Percentiles rank a stretch among this genome's conserved stretches.
Evolutionary conservation across 164 flowering plant genomes (phyloP).

Genomic region (Stephania cephalantha): DNA sequence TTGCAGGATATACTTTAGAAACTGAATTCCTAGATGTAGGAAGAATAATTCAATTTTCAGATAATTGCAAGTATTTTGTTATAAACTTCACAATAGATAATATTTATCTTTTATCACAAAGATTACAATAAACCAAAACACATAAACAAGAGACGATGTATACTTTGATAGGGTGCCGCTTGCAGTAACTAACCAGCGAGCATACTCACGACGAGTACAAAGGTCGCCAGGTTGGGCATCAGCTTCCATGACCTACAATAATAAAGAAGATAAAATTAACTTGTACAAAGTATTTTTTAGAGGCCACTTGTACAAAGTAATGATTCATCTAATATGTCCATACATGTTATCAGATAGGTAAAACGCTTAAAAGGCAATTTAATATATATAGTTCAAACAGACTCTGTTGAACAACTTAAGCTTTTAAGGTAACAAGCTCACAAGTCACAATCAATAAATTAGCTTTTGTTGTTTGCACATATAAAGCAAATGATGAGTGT

Average conservation of each 20-base stretch:
- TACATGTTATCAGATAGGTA: not conserved
- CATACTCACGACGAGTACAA: constrained; percentile 96
- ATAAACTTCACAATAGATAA: not conserved
- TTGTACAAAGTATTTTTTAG: not conserved
- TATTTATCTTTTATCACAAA: not conserved
- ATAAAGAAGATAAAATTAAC: not conserved
- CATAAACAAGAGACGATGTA: constrained; percentile 10
- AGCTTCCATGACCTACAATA: constrained; percentile 73
- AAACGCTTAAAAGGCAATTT: not conserved
- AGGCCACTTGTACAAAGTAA: not conserved
- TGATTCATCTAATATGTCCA: not conserved
- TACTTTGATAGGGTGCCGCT: constrained; percentile 89
- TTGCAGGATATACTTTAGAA: constrained; percentile 97
- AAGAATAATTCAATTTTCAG: not conserved
- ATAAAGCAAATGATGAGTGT: not conserved
- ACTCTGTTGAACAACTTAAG: not conserved
- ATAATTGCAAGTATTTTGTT: not conserved
- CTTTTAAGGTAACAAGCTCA: not conserved
- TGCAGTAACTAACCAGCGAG: constrained; percentile 94
- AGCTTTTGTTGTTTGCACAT: not conserved
- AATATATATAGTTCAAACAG: not conserved
- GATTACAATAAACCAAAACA: not conserved
- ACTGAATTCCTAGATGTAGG: constrained; percentile 46
- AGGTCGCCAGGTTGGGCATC: constrained; percentile 75
- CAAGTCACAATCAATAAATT: not conserved